Base-by-base conservation (phyloP, 108 stramenopile genomes). In the Aurantiochytrium sp. region DNA sequence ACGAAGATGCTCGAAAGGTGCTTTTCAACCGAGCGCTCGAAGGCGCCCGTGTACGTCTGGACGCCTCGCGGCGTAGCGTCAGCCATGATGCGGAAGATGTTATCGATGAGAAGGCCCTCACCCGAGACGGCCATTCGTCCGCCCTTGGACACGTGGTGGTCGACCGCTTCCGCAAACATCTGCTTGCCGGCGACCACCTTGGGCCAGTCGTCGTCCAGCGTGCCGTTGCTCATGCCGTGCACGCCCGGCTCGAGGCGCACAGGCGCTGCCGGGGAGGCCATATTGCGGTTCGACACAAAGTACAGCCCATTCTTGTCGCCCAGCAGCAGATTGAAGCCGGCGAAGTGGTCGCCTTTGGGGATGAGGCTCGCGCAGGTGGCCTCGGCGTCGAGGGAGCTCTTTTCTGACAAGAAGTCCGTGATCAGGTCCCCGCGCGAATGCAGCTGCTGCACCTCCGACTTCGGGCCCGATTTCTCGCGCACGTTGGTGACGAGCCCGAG, bases 251-350 rank as follows among this genome's bases (percentile, higher is more conserved):
- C 2, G 10, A 81, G 73, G 73, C 19, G 45, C 30, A 48, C 42
- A 41, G 73, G 73, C 59, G 59, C 15, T n/a, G n/a, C n/a, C 19
- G 2, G 45, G 4, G 1, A 10, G 2, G 73, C 15, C 27, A 48
- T 41, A 27, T 34, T 34, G 12, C 73, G 39, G 24, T 81, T 81
- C 19, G 42, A 27, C n/a, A 41, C n/a, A 48, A 27, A 81, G 45
- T 81, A 81, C 73, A 81, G 21, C 19, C 73, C 73, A 15, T 81
- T n/a, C 27, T 41, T 48, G 73, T 81, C 73, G 45, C 42, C 73
- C n/a, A 81, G 19, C 50, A 81, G 21, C 1, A 81, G 45, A 42
- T 81, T 81, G 45, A 39, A 81, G 1, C 73, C 73, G 24, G 39
- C 73, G 24, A 30, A 81, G 8, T 17, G 6, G 17, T 48, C 3